Conservation (phyloP, 1,139 yeast species). For the Meyerozyma athensensis region DNA sequence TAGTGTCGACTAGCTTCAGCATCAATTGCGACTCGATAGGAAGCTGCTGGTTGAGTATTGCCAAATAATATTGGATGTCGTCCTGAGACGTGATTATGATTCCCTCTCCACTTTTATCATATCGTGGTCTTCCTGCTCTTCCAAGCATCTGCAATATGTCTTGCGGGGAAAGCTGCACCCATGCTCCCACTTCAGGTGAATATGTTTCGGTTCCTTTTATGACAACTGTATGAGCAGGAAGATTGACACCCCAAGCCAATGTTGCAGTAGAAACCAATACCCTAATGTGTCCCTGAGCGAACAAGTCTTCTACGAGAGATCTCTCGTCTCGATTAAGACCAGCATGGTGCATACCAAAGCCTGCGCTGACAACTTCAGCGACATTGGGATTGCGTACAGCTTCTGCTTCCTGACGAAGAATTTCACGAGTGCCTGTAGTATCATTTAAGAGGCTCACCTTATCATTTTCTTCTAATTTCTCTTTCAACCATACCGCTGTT, state of each 20-base stretch:
- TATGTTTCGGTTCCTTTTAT: constrained; percentile 94
- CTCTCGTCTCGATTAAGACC: constrained; percentile 77
- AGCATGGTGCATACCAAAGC: constrained; percentile 94
- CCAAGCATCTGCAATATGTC: constrained; percentile 95
- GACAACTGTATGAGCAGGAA: constrained; percentile 95
- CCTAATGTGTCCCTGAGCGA: constrained; percentile 80
- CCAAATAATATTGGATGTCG: constrained; percentile 83
- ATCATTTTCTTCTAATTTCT: constrained; percentile 55
- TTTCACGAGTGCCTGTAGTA: constrained; percentile 59
- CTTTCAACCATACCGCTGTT: constrained; percentile 72
- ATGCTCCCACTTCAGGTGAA: constrained; percentile 82
- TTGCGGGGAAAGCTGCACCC: constrained; percentile 89
- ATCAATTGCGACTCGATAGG: constrained; percentile 90
- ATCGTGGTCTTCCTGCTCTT: constrained; percentile 95
- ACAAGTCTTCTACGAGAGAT: constrained; percentile 73
- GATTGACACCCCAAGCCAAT: constrained; percentile 97
- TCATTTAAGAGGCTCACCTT: constrained; percentile 43
- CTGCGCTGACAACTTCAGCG: constrained; percentile 58
- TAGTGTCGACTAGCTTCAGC: constrained; percentile 60
- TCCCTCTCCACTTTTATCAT: constrained; percentile 91
- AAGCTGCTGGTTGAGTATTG: constrained; percentile 80
- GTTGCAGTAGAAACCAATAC: constrained; percentile 93
- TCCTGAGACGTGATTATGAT: constrained; percentile 84
- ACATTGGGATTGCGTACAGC: constrained; percentile 51
- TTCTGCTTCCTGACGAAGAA: constrained; percentile 61